Evolutionary conservation across 2,329 filamentous ascomycete species (phyloP), one percentile per base, ranked within the genome.

Genomic region (Drechslera avenae): DNA sequence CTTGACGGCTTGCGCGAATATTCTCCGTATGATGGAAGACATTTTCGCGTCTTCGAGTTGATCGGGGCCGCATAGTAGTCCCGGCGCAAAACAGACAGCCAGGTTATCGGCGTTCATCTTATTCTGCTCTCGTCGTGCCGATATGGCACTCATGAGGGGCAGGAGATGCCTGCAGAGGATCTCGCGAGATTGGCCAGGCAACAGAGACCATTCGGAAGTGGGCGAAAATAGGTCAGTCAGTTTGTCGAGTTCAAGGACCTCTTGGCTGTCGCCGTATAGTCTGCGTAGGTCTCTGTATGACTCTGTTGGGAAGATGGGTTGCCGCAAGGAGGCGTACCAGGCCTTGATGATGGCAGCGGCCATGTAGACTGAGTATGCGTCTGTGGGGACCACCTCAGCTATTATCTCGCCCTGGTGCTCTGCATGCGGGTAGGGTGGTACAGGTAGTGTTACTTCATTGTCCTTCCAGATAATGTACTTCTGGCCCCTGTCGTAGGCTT

Each of bases 31-130:
- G 13, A 81, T 77, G 1, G 74, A 76, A 3, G 79, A 80, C 64
- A 82, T 77, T 57, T 80, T 82, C 0, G 78, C 79, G 54, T 84
- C 81, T 52, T 81, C 78, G 32, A 82, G 68, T 57, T 82, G 80
- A 62, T 84, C 78, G 3, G 79, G 76, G 0, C 81, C 80, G 54
- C 77, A 76, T 10, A 83, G 62, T 3, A 84, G 65, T 32, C 78
- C 76, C 31, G 81, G 81, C 2, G 79, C 78, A 60, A 83, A 79
- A 59, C 80, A 82, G 5, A 83, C 79, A 12, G 80, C 78, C 30
- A 84, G 60, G 40, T 83, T 83, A 39, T 78, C 77, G 0, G 80
- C 64, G 3, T 72, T 79, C 81, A 84, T 84, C 57, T 81, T 82
- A 68, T 83, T 84, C 39, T 74, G 56, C n/a, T 76, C 64, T 41